Percentiles rank a stretch among this genome's conserved stretches.
Evolutionary conservation across 2,329 filamentous ascomycete genomes (phyloP).

Genomic region (Verticillium nonalfalfae): DNA sequence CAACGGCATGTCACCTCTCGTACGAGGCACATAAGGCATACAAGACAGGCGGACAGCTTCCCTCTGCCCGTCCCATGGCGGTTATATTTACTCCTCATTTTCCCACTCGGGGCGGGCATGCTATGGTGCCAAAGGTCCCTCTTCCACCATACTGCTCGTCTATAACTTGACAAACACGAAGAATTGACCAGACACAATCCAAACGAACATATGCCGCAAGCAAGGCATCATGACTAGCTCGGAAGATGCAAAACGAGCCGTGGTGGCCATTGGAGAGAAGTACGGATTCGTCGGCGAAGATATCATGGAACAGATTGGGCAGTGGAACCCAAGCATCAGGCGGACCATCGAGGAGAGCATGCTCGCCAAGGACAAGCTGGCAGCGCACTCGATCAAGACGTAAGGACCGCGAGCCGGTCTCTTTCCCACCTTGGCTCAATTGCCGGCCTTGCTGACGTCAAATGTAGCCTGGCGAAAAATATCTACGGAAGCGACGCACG

Average conservation of each 20-base stretch:
- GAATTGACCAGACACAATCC: neutral
- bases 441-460: neutral
- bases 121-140: neutral
- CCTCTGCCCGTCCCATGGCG: neutral
- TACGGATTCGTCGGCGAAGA: neutral
- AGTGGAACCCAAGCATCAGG: neutral
- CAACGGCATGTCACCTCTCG: neutral
- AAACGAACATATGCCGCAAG: neutral
- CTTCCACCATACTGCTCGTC: neutral
- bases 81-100: neutral
- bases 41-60: neutral
- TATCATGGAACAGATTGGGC: neutral
- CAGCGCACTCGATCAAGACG: slow-evolving; percentile 1
- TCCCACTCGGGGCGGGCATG: neutral
- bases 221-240: neutral
- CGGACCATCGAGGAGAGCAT: neutral
- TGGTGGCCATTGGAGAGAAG: neutral
- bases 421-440: neutral
- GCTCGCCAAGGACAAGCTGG: neutral
- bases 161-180: neutral
- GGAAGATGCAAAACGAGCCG: neutral
- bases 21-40: too few relatives aligned
- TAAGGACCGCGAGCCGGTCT: neutral
- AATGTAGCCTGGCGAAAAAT: slow-evolving; percentile 29
- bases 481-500: slow-evolving; percentile 34